phyloP scores from a whole-genome alignment of 768 basidiomycete species.

The Lactarius vividus region DNA sequence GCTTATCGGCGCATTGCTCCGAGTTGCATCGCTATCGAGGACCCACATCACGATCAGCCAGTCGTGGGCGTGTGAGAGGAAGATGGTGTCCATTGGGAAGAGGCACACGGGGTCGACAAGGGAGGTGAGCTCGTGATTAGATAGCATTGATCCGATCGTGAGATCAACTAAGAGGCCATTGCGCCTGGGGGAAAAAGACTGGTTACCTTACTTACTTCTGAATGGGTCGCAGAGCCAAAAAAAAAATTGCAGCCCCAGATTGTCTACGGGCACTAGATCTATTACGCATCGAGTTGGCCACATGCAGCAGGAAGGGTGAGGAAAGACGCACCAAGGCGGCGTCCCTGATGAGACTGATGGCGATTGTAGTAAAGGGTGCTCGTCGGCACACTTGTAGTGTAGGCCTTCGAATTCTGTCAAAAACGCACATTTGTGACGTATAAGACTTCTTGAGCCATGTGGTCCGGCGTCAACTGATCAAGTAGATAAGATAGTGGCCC shows the following conservation, averaged over 20 bases:
- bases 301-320: no score
- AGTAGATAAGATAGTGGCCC: not conserved
- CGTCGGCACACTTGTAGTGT: not conserved
- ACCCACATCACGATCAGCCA: constrained; percentile 16
- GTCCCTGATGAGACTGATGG: constrained; percentile 14
- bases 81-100: not conserved
- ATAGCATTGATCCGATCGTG: no score
- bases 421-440: constrained; percentile 19
- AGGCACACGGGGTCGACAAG: constrained; percentile 3
- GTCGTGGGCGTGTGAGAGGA: not conserved
- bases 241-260: no score
- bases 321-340: constrained; percentile 11
- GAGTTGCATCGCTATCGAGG: constrained; percentile 14
- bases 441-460: constrained; percentile 2
- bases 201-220: no score
- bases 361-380: not conserved
- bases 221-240: no score
- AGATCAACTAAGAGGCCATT: no score
- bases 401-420: not conserved
- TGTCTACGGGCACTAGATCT: no score
- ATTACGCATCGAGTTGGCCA: not conserved
- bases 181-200: no score
- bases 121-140: no score
- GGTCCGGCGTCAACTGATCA: not conserved
- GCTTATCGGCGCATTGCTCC: constrained; percentile 15